Conservation (phyloP, 2,329 filamentous ascomycete genomes). For the Samsoniella hepiali region DNA sequence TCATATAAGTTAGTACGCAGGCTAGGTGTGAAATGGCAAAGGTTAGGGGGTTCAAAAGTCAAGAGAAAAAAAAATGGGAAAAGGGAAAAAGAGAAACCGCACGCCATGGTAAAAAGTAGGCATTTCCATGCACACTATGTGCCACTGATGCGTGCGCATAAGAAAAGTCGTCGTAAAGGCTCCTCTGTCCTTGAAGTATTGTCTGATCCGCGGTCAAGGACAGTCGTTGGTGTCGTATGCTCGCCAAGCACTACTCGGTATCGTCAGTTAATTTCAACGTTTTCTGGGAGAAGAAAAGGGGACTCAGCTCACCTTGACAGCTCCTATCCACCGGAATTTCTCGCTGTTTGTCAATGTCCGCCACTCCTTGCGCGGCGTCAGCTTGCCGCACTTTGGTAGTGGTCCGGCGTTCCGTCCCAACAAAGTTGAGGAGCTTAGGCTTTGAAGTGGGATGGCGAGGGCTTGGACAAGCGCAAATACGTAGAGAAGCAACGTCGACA, state of each 20-base stretch:
- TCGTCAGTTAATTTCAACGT: neutral
- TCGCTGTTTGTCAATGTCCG: neutral
- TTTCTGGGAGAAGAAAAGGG: neutral
- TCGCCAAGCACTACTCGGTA: neutral
- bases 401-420: too few species aligned
- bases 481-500: too few species aligned
- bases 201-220: neutral
- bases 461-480: too few species aligned
- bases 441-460: too few species aligned
- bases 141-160: slow-evolving; percentile 3
- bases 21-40: too few species aligned
- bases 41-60: too few species aligned
- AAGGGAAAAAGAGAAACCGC: too few species aligned
- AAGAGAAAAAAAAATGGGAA: too few species aligned
- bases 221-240: slow-evolving; percentile 3
- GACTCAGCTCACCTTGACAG: neutral
- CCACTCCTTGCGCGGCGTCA: slow-evolving; percentile 2
- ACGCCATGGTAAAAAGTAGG: slow-evolving; percentile 11
- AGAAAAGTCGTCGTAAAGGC: slow-evolving; percentile 8
- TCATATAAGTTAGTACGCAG: neutral
- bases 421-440: too few species aligned
- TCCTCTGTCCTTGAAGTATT: neutral
- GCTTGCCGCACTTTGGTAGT: neutral
- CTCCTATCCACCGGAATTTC: neutral
- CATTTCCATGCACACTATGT: neutral